These are phyloP conservation scores for Aphanoascus verrucosus DNA, from an alignment of 2,329 filamentous ascomycete species.

Conservation along the genomic window DNA sequence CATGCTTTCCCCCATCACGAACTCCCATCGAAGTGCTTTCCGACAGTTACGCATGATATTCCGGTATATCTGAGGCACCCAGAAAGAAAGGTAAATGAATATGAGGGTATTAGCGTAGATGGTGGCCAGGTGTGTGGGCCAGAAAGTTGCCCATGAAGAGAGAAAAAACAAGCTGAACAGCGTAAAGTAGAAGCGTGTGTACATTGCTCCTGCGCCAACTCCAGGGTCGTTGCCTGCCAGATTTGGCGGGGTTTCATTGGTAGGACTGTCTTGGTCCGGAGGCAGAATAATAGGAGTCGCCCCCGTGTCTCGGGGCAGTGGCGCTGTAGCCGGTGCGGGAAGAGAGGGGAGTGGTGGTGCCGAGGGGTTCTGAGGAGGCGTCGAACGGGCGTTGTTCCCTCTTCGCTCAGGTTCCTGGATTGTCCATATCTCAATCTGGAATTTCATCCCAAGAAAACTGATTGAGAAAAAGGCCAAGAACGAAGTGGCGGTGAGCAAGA, in stretches of 20 bases:
- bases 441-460: conserved; percentile 53
- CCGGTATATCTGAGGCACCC: conserved; percentile 82
- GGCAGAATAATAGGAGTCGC: conserved; percentile 49
- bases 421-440: conserved; percentile 57
- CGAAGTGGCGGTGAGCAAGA: conserved; percentile 45
- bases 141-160: conserved; percentile 49
- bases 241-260: conserved; percentile 27
- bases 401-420: conserved; percentile 43
- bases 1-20: conserved; percentile 71
- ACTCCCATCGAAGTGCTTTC: conserved; percentile 82
- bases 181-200: conserved; percentile 51
- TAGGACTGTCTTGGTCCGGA: conserved; percentile 46
- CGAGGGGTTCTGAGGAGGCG: neutral
- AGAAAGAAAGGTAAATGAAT: conserved; percentile 76
- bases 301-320: conserved; percentile 35
- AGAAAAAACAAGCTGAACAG: conserved; percentile 49
- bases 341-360: conserved; percentile 8
- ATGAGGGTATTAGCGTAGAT: conserved; percentile 53
- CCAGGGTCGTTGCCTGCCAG: conserved; percentile 26
- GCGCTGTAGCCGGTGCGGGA: conserved; percentile 40
- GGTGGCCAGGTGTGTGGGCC: conserved; percentile 43
- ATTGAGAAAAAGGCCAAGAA: conserved; percentile 52
- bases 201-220: conserved; percentile 46
- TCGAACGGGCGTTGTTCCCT: conserved; percentile 20
- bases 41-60: conserved; percentile 87